phyloP scores from a whole-genome alignment of 768 basidiomycete genomes.

The Psilocybe cyanescens region DNA sequence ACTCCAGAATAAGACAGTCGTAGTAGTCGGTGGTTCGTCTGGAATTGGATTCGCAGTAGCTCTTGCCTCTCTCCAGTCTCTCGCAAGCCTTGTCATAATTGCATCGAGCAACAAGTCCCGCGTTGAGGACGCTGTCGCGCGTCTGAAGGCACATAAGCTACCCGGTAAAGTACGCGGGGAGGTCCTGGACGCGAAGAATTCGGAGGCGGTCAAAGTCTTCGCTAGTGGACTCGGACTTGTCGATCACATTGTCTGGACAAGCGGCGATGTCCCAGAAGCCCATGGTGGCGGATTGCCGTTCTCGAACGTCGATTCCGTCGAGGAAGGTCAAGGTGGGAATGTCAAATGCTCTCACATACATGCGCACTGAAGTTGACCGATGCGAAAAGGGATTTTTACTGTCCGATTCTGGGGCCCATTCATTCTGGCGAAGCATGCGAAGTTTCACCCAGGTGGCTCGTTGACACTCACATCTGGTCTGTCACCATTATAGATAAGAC shows the following conservation, averaged over 20 bases:
- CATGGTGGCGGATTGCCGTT: background rate
- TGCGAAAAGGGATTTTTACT: background rate
- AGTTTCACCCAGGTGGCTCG: slow-evolving; percentile 2
- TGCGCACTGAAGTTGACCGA: too few relatives aligned
- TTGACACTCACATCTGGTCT: slow-evolving; percentile 4
- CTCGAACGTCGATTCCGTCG: too few relatives aligned
- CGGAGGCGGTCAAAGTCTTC: background rate
- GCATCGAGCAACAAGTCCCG: slow-evolving; percentile 6
- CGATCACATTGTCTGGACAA: slow-evolving; percentile 8
- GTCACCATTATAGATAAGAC: too few relatives aligned
- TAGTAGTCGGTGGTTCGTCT: background rate
- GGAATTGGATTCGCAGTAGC: background rate
- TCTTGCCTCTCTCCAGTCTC: background rate
- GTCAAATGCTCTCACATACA: too few relatives aligned
- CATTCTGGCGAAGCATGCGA: slow-evolving; percentile 2
- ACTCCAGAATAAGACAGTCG: background rate
- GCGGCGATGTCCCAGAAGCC: background rate
- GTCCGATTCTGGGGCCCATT: slow-evolving; percentile 12
- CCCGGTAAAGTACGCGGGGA: slow-evolving; percentile 4
- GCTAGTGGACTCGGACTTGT: background rate
- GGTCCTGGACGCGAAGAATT: slow-evolving; percentile 2
- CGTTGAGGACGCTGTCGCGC: background rate
- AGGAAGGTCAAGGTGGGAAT: too few relatives aligned
- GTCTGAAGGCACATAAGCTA: slow-evolving; percentile 3
- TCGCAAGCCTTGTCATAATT: slow-evolving; percentile 2